Base-by-base conservation (phyloP, 2,329 filamentous ascomycete genomes). In the Diplodia seriata region DNA sequence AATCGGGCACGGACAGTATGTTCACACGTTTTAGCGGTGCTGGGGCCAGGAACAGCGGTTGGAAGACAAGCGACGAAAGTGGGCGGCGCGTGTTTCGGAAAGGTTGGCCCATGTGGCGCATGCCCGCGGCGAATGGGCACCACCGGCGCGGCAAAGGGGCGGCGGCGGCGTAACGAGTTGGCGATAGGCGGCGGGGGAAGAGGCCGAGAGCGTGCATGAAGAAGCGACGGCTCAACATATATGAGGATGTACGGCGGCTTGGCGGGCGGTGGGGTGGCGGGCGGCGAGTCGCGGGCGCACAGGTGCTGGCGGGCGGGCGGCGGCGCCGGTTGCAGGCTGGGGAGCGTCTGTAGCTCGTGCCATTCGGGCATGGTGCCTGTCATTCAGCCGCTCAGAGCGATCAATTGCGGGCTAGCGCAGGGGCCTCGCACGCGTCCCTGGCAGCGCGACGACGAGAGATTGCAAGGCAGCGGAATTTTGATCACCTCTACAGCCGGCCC, bases 381-480 rank as follows among this genome's bases (percentile, higher is more conserved):
- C 57, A 49, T 49, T 49, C 56, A 59, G 56, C 57, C 40, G 57
- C 57, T 33, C 23, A 14, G 56, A 38, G 59, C 59, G 59, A 63
- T 63, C 59, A 63, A 53, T 38, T 33, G 59, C 57, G 57, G 57
- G 40, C 57, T 62, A 62, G 40, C 40, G 40, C 38, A 57, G 54
- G 54, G 54, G 54, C 54, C 54, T 20, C 40, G 23, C 40, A 50
- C 43, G 57, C 57, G 55, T 59, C 55, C 33, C 54, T 40, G 54
- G 54, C 38, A 59, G 56, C 56, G 18, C 55, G 23, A 29, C 43
- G 23, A 20, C 43, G 43, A 63, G 59, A 63, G 59, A 63, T 63
- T 63, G 59, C 59, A 43, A 63, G 59, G 50, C 59, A 31, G 43
- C 50, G 43, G 59, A 63, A 63, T 63, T 63, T 63, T 38, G 59